Base-by-base conservation (phyloP, 2,329 filamentous ascomycete species). In the Fusarium newnesense region DNA sequence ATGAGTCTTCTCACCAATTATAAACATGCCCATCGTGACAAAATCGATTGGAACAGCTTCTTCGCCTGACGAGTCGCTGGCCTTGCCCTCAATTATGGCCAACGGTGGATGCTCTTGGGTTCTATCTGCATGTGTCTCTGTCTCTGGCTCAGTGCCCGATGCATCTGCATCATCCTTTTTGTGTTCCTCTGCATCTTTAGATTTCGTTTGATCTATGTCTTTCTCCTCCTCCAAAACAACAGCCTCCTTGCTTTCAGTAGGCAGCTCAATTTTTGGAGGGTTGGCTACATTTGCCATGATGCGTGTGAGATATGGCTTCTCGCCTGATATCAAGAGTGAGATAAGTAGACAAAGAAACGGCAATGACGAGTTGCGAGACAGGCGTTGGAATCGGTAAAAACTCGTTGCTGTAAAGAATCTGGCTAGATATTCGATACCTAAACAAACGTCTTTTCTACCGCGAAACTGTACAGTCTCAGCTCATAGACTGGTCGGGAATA, bases 11-110 rank as follows among this genome's bases (percentile, higher is more conserved):
- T 81, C 83, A 92, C 90, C 91, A 69, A 93, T 90, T 57, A 93
- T 93, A 77, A 93, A 91, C 91, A 93, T 93, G 77, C 91, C 92
- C 77, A 93, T 78, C 0, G 91, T 92, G 67, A 91, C 89, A 80
- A 93, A 92, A 73, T 93, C 91, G 59, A 92, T 72, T 9, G 56
- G 39, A 30, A 53, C 46, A 59, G 54, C 52, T 32, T 61, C 56
- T 18, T 69, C 56, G 42, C 19, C 40, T 61, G 63, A n/a, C 26
- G 52, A 24, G 18, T 47, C 28, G 40, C 28, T 40, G 24, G 18
- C 26, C 36, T 49, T 57, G 39, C 32, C 44, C 19, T 64, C 42
- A 64, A 40, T 36, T 54, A 50, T 42, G 40, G 42, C 46, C 39
- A 52, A 44, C 13, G 36, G 30, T 30, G 43, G 40, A 34, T 68